phyloP scores from a whole-genome alignment of 805 yeast genomes.

The Saturnispora diversa region DNA sequence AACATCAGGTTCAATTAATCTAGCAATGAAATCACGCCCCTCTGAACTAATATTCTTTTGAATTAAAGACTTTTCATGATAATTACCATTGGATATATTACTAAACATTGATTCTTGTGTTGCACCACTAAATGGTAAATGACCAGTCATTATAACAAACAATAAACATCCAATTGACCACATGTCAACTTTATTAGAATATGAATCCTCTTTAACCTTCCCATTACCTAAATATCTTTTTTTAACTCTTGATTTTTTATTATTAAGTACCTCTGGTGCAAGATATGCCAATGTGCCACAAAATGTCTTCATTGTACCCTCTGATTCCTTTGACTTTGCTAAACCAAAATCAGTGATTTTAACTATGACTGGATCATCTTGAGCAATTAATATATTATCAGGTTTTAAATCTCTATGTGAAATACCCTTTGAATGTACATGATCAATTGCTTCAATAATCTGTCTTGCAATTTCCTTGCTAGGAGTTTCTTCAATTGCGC shows the following conservation, averaged over 20 bases:
- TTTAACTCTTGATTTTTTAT: slow-evolving; percentile 29
- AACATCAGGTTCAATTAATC: slow-evolving; percentile 73
- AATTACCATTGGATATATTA: slow-evolving; percentile 69
- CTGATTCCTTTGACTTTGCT: slow-evolving; percentile 80
- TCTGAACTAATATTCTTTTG: slow-evolving; percentile 51
- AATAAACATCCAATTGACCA: slow-evolving; percentile 96
- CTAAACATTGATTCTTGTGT: slow-evolving; percentile 80
- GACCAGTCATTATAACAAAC: slow-evolving; percentile 86
- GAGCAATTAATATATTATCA: slow-evolving; percentile 84
- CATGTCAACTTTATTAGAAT: slow-evolving; percentile 87
- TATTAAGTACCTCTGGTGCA: slow-evolving; percentile 84
- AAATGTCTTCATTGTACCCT: slow-evolving; percentile 86
- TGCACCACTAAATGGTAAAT: slow-evolving; percentile 88
- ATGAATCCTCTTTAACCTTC: slow-evolving; percentile 33
- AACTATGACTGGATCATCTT: slow-evolving; percentile 84
- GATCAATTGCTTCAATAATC: slow-evolving; percentile 71
- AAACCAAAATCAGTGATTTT: slow-evolving; percentile 95
- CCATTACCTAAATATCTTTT: slow-evolving; percentile 30
- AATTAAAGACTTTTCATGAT: slow-evolving; percentile 66
- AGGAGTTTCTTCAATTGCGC: slow-evolving; percentile 86
- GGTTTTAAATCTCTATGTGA: slow-evolving; percentile 97
- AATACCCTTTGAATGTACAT: slow-evolving; percentile 83
- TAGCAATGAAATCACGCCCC: slow-evolving; percentile 64
- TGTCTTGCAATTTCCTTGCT: slow-evolving; percentile 82
- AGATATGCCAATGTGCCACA: slow-evolving; percentile 97